A percentile compares a stretch with the other conserved stretches of the same genome.
Evolutionary conservation across 1,284 basidiomycete genomes (phyloP).

Genomic region (Microbotryum scabiosae): DNA sequence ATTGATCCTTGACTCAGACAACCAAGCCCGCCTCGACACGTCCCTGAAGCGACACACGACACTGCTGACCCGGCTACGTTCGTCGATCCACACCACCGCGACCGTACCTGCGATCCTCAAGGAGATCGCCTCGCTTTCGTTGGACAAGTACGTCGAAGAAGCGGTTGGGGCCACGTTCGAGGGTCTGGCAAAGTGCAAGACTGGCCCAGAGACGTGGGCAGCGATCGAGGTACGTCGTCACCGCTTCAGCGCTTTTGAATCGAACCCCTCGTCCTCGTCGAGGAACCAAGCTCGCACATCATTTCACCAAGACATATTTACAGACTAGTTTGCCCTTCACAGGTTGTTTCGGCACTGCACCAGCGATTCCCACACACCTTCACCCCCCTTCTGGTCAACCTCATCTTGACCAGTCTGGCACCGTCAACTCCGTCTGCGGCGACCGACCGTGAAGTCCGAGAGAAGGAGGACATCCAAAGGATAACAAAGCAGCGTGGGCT

Average conservation of each 20-base stretch:
- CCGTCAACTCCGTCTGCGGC: conserved; percentile 46
- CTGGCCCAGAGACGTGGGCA: conserved; percentile 78
- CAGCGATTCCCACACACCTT: conserved; percentile 74
- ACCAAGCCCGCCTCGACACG: conserved; percentile 54
- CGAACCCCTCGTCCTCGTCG: not conserved
- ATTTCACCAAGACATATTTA: not conserved
- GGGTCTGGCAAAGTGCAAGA: conserved; percentile 75
- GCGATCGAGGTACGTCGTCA: conserved; percentile 67
- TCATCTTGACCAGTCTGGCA: conserved; percentile 58
- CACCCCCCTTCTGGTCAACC: conserved; percentile 59
- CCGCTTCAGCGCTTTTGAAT: not conserved
- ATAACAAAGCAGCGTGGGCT: conserved; percentile 74
- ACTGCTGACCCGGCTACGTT: conserved; percentile 78
- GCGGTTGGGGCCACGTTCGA: conserved; percentile 79
- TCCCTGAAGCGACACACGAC: conserved; percentile 90
- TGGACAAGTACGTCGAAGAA: conserved; percentile 96
- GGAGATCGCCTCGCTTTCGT: conserved; percentile 76
- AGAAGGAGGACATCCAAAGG: conserved; percentile 81
- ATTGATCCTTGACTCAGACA: not conserved
- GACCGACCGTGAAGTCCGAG: conserved; percentile 67
- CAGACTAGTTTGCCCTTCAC: conserved; percentile 5
- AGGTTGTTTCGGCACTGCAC: conserved; percentile 85
- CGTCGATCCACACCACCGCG: conserved; percentile 60
- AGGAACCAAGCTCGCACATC: not conserved
- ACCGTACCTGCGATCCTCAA: conserved; percentile 78